Conservation (phyloP, 257 asterid genomes). For the Solanum virginianum region DNA sequence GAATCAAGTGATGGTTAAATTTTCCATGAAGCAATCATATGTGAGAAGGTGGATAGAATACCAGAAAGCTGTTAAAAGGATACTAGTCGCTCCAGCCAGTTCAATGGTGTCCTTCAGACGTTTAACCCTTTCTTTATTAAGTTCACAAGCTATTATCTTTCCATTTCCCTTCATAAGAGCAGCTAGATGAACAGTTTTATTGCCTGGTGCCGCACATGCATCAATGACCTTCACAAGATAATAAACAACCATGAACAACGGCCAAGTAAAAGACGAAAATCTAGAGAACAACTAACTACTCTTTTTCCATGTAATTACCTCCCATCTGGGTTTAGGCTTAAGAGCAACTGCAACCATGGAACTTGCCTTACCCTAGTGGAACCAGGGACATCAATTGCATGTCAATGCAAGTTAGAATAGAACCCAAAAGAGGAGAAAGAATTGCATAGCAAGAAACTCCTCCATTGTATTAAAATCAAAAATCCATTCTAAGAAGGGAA, state of each 20-base stretch:
- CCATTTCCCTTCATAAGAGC: conserved; percentile 86
- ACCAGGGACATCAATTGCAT: neutral
- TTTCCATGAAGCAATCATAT: neutral
- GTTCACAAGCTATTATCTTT: conserved; percentile 81
- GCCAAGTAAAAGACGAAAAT: neutral
- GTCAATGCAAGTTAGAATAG: neutral
- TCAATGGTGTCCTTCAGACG: conserved; percentile 46
- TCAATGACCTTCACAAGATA: conserved; percentile 68
- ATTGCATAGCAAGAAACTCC: neutral
- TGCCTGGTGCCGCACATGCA: conserved; percentile 96
- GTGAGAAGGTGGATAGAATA: neutral
- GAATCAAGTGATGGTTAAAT: neutral
- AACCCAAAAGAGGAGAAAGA: neutral
- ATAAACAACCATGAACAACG: neutral
- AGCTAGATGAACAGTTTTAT: conserved; percentile 91
- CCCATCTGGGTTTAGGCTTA: conserved; percentile 79
- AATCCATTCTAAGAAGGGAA: neutral
- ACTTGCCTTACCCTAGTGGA: conserved; percentile 78
- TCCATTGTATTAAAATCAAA: neutral
- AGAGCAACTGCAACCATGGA: conserved; percentile 88
- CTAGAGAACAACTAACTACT: neutral
- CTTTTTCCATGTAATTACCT: conserved; percentile 24
- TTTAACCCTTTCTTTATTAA: conserved; percentile 56
- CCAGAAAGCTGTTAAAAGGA: conserved; percentile 26
- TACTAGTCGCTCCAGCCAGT: conserved; percentile 81